phyloP scores from a whole-genome alignment of 345 rosid species.

The Salix purpurea region DNA sequence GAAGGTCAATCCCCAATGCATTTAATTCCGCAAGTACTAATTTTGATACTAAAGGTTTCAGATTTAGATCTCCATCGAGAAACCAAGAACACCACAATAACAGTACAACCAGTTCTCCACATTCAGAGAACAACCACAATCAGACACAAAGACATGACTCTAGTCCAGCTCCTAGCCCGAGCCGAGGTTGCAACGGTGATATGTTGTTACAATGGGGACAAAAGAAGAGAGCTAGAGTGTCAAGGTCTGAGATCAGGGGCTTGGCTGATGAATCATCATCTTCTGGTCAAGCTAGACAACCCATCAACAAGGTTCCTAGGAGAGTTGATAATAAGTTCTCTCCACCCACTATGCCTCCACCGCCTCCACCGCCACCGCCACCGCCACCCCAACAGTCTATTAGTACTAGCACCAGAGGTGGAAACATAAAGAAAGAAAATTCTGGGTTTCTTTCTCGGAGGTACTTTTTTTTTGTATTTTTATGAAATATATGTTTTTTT shows the following conservation, averaged over 20 bases:
- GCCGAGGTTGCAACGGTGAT: slow-evolving; percentile 34
- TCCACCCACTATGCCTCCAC: slow-evolving; percentile 35
- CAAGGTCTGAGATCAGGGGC: slow-evolving; percentile 51
- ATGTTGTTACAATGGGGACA: slow-evolving; percentile 67
- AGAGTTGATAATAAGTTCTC: slow-evolving; percentile 22
- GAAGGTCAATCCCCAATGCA: slow-evolving; percentile 15
- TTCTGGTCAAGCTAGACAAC: slow-evolving; percentile 37
- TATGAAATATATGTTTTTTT: not conserved
- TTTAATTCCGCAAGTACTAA: not conserved
- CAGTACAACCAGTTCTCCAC: slow-evolving; percentile 25
- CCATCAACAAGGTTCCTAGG: slow-evolving; percentile 28
- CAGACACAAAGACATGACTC: slow-evolving; percentile 8
- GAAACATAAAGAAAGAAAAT: slow-evolving; percentile 34
- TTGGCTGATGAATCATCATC: slow-evolving; percentile 51
- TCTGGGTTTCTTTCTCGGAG: slow-evolving; percentile 37
- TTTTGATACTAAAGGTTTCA: slow-evolving; percentile 29
- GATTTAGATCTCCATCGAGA: slow-evolving; percentile 39
- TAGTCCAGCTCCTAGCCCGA: slow-evolving; percentile 23
- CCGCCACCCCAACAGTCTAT: not conserved
- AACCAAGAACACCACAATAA: slow-evolving; percentile 22
- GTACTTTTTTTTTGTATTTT: slow-evolving; percentile 13
- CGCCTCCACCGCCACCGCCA: slow-evolving; percentile 34
- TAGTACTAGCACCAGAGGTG: slow-evolving; percentile 3
- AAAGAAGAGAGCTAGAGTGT: slow-evolving; percentile 53
- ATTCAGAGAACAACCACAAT: slow-evolving; percentile 16